phyloP scores from a whole-genome alignment of 495 filamentous ascomycete genomes.

The Hypoxylon intermedium region DNA sequence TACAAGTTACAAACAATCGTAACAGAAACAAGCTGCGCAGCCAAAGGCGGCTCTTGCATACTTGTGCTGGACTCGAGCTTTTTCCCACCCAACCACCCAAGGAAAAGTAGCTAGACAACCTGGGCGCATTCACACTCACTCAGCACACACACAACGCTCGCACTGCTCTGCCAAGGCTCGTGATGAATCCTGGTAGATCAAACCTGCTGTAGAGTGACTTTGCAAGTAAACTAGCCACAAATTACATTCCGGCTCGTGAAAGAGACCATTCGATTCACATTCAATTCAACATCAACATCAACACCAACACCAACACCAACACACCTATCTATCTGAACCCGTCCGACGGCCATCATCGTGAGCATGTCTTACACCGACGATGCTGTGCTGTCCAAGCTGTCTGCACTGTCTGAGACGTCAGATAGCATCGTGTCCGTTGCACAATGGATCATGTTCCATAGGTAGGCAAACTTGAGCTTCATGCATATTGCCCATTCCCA shows the following conservation, averaged over 20 bases:
- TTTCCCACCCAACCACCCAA: neutral
- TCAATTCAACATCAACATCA: constrained; percentile 5
- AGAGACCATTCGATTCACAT: too few relatives aligned
- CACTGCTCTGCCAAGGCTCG: constrained; percentile 5
- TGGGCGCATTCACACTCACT: constrained; percentile 6
- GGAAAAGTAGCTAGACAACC: constrained; percentile 27
- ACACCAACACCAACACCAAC: constrained; percentile 1
- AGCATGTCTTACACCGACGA: constrained; percentile 98
- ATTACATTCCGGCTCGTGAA: neutral
- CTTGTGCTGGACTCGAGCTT: constrained; percentile 14
- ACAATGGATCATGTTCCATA: constrained; percentile 99
- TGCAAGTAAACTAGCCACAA: constrained; percentile 19
- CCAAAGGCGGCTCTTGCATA: neutral
- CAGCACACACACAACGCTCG: too few relatives aligned
- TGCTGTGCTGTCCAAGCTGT: constrained; percentile 90
- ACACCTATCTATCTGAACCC: neutral
- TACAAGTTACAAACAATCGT: constrained; percentile 15
- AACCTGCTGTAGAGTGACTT: constrained; percentile 34
- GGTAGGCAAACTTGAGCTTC: constrained; percentile 61
- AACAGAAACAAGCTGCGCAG: constrained; percentile 17
- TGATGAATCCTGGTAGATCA: constrained; percentile 27
- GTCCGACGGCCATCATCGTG: neutral
- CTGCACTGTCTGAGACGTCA: constrained; percentile 92
- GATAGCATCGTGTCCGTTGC: constrained; percentile 93
- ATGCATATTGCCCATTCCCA: constrained; percentile 1